Evolutionary conservation across 2,329 filamentous ascomycete genomes (phyloP).

Genomic region (Microcyclospora tardicrescens): DNA sequence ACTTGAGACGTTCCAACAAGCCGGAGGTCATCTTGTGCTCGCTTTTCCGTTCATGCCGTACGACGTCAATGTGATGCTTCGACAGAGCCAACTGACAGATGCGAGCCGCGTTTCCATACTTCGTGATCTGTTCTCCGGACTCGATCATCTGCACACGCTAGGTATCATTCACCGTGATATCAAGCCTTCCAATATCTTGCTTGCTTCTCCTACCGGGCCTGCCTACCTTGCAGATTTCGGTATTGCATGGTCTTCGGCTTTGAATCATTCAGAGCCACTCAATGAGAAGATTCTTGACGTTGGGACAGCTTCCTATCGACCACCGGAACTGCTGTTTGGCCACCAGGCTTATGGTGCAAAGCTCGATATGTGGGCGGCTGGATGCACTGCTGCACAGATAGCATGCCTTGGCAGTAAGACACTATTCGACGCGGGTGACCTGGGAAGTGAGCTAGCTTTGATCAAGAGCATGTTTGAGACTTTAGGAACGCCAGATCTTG

Average conservation of each 20-base stretch:
- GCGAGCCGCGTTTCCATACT: conserved; percentile 38
- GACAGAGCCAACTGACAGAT: conserved; percentile 16
- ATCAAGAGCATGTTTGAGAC: conserved; percentile 89
- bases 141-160: conserved; percentile 56
- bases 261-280: conserved; percentile 46
- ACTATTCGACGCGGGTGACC: conserved; percentile 75
- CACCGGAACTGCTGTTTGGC: conserved; percentile 84
- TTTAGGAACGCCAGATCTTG: conserved; percentile 69
- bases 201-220: conserved; percentile 42
- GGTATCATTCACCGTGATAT: conserved; percentile 87
- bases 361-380: conserved; percentile 83
- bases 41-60: conserved; percentile 74
- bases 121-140: conserved; percentile 55
- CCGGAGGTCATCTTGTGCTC: conserved; percentile 61
- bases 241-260: conserved; percentile 64
- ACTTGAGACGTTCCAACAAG: conserved; percentile 55
- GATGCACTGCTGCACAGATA: conserved; percentile 71
- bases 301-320: conserved; percentile 80
- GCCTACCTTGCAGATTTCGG: conserved; percentile 84
- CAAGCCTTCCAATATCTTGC: conserved; percentile 71
- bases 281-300: conserved; percentile 76
- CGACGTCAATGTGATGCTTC: conserved; percentile 57
- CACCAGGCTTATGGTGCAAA: conserved; percentile 55
- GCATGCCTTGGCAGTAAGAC: conserved; percentile 42
- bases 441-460: conserved; percentile 82